Evolutionary conservation across 2,329 filamentous ascomycete species (phyloP), one percentile per base, ranked within the genome.

Genomic region (Aspergillus sp.): DNA sequence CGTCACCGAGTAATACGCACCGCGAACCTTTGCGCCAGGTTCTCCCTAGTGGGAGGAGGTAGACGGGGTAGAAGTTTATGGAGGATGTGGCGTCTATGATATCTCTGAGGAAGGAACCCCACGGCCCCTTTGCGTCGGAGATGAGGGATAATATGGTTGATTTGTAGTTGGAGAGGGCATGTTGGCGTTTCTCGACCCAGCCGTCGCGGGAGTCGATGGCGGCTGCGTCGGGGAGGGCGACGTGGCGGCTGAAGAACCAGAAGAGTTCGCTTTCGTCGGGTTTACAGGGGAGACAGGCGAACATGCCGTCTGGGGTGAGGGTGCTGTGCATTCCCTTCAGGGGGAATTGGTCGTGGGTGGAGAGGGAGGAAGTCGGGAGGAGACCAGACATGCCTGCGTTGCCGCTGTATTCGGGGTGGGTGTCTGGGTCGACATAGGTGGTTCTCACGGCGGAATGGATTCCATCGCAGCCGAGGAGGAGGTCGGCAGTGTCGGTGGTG

Each of bases 401-500:
- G 6, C 63, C 64, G 1, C 65, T 62, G 45, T 68, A 69, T 32
- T 59, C 57, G 19, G 64, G 60, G n/a, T 33, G 37, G 7, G 35
- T 27, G 5, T 33, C 42, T 7, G 59, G 57, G 37, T 65, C 54
- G 26, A 69, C 53, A 37, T 65, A 52, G 5, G 55, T 34, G n/a
- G 37, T 54, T 6, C 67, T 60, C 5, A 67, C 63, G 8, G 53
- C 45, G 1, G 65, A 68, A 45, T 69, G 67, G 7, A 69, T 64
- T 1, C 67, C 67, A 45, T 70, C 67, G 46, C 64, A 67, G 5
- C 66, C 67, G n/a, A 70, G 48, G 2, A 65, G 35, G 2, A 54
- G 26, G 31, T 45, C 44, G 0, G 42, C 50, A 4, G 35, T 41
- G 7, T 49, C 52, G 8, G n/a, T 40, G 7, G 50, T 47, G 1